A percentile compares a stretch with the other conserved stretches of the same genome.
phyloP scores from a whole-genome alignment of 257 asterid species.

The Paulownia fortunei region DNA sequence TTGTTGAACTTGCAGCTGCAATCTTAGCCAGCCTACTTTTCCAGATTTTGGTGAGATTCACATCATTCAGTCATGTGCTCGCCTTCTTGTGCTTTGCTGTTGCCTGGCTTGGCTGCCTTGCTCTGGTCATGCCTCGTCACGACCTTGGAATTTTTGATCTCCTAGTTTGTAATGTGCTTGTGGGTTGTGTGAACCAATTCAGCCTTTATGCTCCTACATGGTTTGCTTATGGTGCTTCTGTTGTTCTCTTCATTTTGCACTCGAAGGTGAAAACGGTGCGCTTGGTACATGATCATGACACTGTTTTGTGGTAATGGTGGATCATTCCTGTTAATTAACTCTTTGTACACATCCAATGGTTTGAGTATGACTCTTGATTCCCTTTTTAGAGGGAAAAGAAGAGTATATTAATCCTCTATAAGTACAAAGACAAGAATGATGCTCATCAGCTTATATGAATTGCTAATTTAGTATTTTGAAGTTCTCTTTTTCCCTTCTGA shows the following conservation, averaged over 20 bases:
- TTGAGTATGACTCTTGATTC: no score
- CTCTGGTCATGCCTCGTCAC: conserved; percentile 24
- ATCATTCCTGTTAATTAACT: no score
- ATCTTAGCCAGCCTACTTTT: background rate
- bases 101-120: conserved; percentile 28
- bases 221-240: conserved; percentile 16
- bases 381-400: no score
- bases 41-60: background rate
- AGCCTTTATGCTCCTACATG: conserved; percentile 24
- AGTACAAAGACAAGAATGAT: background rate
- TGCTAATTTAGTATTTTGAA: no score
- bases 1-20: background rate
- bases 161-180: conserved; percentile 20
- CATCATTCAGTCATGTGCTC: background rate
- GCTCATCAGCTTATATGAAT: no score
- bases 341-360: no score
- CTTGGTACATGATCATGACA: background rate
- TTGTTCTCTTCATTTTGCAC: conserved; percentile 20
- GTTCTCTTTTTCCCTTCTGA: no score
- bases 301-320: conserved; percentile 5
- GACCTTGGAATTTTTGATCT: conserved; percentile 36
- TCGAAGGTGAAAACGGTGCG: background rate
- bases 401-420: background rate
- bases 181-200: conserved; percentile 29
- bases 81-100: conserved; percentile 2